These are phyloP conservation scores for Lithohypha guttulata DNA, from an alignment of 2,329 filamentous ascomycete genomes.

Conservation along the genomic window DNA sequence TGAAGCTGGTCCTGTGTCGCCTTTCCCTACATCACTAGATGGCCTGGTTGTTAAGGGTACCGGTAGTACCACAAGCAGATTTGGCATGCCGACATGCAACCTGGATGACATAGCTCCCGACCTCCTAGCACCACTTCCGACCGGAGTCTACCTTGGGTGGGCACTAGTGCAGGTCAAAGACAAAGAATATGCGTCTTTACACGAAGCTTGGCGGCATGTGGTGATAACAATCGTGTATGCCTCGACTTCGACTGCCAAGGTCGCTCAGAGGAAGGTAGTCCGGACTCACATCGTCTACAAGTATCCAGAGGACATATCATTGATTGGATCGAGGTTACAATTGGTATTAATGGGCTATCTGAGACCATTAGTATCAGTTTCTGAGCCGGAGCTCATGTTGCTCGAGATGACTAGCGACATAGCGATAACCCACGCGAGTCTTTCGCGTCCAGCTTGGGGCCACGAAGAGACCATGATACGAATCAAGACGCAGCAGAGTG, in stretches of 20 bases:
- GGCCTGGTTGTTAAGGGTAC: conserved; percentile 40
- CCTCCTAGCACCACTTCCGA: conserved; percentile 41
- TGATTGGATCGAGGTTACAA: conserved; percentile 39
- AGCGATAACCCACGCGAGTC: conserved; percentile 26
- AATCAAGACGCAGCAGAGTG: conserved; percentile 30
- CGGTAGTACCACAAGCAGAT: conserved; percentile 30
- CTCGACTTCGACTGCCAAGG: conserved; percentile 34
- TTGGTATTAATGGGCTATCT: conserved; percentile 53
- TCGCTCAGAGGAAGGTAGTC: conserved; percentile 43
- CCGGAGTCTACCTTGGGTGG: conserved; percentile 58
- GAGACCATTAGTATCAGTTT: conserved; percentile 30
- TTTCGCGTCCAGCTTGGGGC: conserved; percentile 32
- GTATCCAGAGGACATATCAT: conserved; percentile 31
- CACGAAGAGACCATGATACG: conserved; percentile 23
- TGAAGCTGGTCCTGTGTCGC: conserved; percentile 42
- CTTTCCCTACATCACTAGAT: conserved; percentile 44
- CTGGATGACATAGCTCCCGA: conserved; percentile 43
- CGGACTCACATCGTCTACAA: conserved; percentile 45
- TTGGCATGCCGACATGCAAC: conserved; percentile 46
- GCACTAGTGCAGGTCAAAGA: conserved; percentile 34
- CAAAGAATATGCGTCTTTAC: conserved; percentile 24
- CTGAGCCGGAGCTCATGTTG: conserved; percentile 26
- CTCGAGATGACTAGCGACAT: conserved; percentile 31
- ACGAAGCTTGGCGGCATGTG: conserved; percentile 46
- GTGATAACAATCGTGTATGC: conserved; percentile 49